phyloP scores from a whole-genome alignment of 2,329 filamentous ascomycete species.

The Arthrobotrys pseudoclavata region DNA sequence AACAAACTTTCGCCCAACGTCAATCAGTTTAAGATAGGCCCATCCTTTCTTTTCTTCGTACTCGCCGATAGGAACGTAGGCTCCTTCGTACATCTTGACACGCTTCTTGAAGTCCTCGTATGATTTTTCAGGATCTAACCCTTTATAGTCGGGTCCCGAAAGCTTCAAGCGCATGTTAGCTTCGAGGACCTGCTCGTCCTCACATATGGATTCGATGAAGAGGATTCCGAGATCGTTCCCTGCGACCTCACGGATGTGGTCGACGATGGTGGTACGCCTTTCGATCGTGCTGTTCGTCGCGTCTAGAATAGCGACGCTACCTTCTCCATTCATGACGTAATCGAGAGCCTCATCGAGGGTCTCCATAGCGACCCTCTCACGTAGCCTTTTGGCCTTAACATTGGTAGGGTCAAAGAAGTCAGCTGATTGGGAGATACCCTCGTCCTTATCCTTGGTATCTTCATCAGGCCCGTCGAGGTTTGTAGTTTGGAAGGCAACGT shows the following conservation, averaged over 20 bases:
- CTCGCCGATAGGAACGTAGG: conserved; percentile 88
- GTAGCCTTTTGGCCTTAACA: conserved; percentile 80
- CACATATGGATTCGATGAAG: conserved; percentile 94
- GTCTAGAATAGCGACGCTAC: conserved; percentile 94
- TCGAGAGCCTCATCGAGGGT: conserved; percentile 92
- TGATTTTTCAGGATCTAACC: conserved; percentile 88
- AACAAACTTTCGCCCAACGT: conserved; percentile 94
- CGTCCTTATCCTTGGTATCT: conserved; percentile 65
- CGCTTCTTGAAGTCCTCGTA: conserved; percentile 92
- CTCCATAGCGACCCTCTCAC: conserved; percentile 91
- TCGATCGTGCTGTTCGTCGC: conserved; percentile 96
- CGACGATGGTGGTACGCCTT: conserved; percentile 84
- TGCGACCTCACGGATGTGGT: conserved; percentile 84
- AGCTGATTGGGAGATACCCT: conserved; percentile 85
- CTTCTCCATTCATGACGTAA: conserved; percentile 84
- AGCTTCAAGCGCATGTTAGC: conserved; percentile 95
- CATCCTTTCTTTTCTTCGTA: conserved; percentile 92
- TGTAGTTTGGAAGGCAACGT: conserved; percentile 59
- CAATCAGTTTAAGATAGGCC: conserved; percentile 96
- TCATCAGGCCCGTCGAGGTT: conserved; percentile 61
- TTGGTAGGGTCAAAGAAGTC: conserved; percentile 95
- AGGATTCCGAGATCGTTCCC: conserved; percentile 88
- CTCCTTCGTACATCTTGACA: conserved; percentile 92
- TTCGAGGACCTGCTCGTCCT: conserved; percentile 85
- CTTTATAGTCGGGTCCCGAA: conserved; percentile 96